Percentiles rank a stretch among this genome's conserved stretches.
Conservation (phyloP, 78 protist species). For the Chrysochromulina tobinii region DNA sequence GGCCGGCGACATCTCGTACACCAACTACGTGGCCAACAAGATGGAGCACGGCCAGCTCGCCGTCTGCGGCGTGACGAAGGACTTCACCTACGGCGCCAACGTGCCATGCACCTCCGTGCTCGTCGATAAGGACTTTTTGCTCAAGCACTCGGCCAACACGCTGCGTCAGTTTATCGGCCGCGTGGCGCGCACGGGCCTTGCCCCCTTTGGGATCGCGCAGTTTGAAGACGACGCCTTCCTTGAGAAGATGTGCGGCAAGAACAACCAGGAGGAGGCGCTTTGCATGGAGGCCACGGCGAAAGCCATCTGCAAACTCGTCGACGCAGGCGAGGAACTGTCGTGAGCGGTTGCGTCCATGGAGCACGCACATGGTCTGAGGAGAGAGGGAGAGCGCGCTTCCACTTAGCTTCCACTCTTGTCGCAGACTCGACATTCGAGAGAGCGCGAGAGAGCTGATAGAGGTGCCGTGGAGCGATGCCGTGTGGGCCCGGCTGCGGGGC, state of each 20-base stretch:
- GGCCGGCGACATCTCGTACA: neutral
- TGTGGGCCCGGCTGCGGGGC: too few species aligned
- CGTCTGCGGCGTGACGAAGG: constrained; percentile 13
- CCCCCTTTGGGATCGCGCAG: neutral
- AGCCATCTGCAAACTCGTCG: neutral
- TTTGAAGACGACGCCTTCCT: constrained; percentile 16
- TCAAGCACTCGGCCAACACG: constrained; percentile 21
- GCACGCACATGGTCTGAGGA: too few species aligned
- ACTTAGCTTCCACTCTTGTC: too few species aligned
- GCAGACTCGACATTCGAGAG: too few species aligned
- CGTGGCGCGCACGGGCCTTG: constrained; percentile 20
- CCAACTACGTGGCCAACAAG: neutral
- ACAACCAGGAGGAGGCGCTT: neutral
- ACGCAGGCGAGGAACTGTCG: too few species aligned
- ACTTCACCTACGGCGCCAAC: constrained; percentile 30
- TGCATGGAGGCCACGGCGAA: neutral
- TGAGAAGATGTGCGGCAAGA: neutral
- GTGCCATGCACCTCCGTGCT: constrained; percentile 18
- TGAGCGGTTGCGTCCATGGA: too few species aligned
- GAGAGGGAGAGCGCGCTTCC: too few species aligned
- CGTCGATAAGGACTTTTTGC: neutral
- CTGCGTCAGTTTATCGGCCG: constrained; percentile 21
- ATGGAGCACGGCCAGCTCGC: constrained; percentile 11
- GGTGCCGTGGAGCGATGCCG: too few species aligned
- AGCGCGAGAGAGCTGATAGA: too few species aligned